A percentile compares a stretch with the other conserved stretches of the same genome.
Evolutionary conservation across 306 rosid species (phyloP).

Genomic region (Neltuma alba): DNA sequence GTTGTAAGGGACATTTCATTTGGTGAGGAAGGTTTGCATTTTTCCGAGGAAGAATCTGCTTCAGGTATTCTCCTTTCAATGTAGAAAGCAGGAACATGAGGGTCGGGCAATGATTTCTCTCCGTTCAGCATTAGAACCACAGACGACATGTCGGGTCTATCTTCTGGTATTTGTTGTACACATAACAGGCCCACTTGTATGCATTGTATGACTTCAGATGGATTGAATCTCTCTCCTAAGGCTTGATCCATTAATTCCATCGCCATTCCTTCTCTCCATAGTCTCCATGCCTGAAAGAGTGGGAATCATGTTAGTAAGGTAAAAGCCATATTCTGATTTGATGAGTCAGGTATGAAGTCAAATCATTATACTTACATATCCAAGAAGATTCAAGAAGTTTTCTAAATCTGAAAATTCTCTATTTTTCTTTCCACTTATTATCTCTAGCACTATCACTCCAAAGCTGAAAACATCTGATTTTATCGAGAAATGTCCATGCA

Average conservation of each 20-base stretch:
- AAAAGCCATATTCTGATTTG: neutral
- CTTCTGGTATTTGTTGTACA: slow-evolving; percentile 25
- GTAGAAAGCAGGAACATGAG: slow-evolving; percentile 19
- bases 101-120: slow-evolving; percentile 20
- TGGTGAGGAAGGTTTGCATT: neutral
- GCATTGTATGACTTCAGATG: slow-evolving; percentile 23
- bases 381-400: slow-evolving; percentile 12
- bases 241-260: neutral
- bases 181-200: slow-evolving; percentile 21
- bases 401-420: neutral
- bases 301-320: neutral
- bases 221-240: neutral
- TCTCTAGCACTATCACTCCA: slow-evolving; percentile 28
- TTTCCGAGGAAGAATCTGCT: neutral
- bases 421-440: slow-evolving; percentile 24
- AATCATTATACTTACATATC: neutral
- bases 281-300: slow-evolving; percentile 27
- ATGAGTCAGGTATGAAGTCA: neutral
- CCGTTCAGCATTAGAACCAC: slow-evolving; percentile 27
- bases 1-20: slow-evolving; percentile 10
- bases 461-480: slow-evolving; percentile 26
- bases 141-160: slow-evolving; percentile 17
- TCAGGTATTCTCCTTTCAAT: neutral
- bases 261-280: slow-evolving; percentile 27
- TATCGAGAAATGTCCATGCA: neutral